Evolutionary conservation across 257 asterid species (phyloP).

Genomic region (Primulina eburnea): DNA sequence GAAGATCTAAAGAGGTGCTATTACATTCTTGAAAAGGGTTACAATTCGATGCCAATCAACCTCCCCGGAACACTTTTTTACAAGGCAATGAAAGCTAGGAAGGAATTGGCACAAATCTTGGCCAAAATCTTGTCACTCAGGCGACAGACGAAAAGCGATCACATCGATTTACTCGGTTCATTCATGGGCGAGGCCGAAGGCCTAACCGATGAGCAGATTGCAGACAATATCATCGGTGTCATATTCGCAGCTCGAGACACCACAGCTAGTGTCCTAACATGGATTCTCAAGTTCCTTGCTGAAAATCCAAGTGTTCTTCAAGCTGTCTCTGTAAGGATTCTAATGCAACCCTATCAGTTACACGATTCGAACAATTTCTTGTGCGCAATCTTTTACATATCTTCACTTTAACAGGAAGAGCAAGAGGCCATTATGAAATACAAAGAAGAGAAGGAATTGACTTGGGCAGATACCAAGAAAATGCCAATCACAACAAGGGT

Average conservation of each 20-base stretch:
- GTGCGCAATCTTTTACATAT: neutral
- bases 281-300: constrained; percentile 79
- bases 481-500: constrained; percentile 87
- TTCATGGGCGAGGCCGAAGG: constrained; percentile 29
- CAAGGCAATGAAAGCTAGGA: constrained; percentile 53
- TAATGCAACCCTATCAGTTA: neutral
- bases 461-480: constrained; percentile 74
- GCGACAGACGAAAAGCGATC: constrained; percentile 15
- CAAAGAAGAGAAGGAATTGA: constrained; percentile 43
- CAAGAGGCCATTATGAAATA: constrained; percentile 54
- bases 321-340: constrained; percentile 53
- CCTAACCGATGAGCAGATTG: constrained; percentile 56
- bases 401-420: constrained; percentile 44
- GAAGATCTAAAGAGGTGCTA: constrained; percentile 64
- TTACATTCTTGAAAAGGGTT: constrained; percentile 66
- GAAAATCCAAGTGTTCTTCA: constrained; percentile 57
- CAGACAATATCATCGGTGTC: constrained; percentile 81
- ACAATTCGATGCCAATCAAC: constrained; percentile 82
- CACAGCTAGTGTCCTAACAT: constrained; percentile 80
- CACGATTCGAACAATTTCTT: neutral
- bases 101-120: constrained; percentile 29
- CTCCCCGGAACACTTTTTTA: constrained; percentile 73
- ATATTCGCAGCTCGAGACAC: constrained; percentile 96
- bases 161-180: constrained; percentile 31
- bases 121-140: constrained; percentile 25